Evolutionary conservation across 1,139 yeast species (phyloP).

Genomic region (Blastobotrys illinoisensis): DNA sequence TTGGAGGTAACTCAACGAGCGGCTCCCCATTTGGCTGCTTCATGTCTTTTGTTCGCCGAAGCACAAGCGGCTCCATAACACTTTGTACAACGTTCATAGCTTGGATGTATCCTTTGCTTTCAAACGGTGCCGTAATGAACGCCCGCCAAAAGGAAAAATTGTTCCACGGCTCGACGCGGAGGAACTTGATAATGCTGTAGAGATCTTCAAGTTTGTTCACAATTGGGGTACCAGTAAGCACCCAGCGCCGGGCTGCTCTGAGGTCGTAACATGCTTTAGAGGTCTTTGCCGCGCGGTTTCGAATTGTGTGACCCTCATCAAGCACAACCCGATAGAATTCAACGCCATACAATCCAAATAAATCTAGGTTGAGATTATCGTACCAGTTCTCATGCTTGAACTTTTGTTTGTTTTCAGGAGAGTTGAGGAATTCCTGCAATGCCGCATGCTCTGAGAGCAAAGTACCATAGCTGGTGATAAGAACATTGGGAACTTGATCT

Average conservation of each 20-base stretch:
- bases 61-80: slow-evolving; percentile 73
- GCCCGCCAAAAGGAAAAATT: slow-evolving; percentile 85
- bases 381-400: slow-evolving; percentile 17
- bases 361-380: slow-evolving; percentile 17
- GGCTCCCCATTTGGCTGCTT: slow-evolving; percentile 67
- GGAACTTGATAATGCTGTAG: slow-evolving; percentile 68
- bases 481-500: slow-evolving; percentile 56
- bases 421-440: slow-evolving; percentile 14
- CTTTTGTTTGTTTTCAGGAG: slow-evolving; percentile 7
- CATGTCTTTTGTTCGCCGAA: slow-evolving; percentile 86
- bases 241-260: slow-evolving; percentile 68
- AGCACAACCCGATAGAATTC: slow-evolving; percentile 73
- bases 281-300: slow-evolving; percentile 75
- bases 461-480: slow-evolving; percentile 86
- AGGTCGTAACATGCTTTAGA: slow-evolving; percentile 73
- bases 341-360: slow-evolving; percentile 61
- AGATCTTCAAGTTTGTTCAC: slow-evolving; percentile 85
- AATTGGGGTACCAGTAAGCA: slow-evolving; percentile 91
- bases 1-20: slow-evolving; percentile 71
- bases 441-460: slow-evolving; percentile 64
- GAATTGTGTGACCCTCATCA: slow-evolving; percentile 90
- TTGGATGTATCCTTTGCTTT: slow-evolving; percentile 56
- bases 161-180: slow-evolving; percentile 84
- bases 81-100: slow-evolving; percentile 83
- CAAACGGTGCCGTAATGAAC: slow-evolving; percentile 81